Evolutionary conservation across 495 filamentous ascomycete genomes (phyloP).

Genomic region (Melanomma pulvis-pyrius): DNA sequence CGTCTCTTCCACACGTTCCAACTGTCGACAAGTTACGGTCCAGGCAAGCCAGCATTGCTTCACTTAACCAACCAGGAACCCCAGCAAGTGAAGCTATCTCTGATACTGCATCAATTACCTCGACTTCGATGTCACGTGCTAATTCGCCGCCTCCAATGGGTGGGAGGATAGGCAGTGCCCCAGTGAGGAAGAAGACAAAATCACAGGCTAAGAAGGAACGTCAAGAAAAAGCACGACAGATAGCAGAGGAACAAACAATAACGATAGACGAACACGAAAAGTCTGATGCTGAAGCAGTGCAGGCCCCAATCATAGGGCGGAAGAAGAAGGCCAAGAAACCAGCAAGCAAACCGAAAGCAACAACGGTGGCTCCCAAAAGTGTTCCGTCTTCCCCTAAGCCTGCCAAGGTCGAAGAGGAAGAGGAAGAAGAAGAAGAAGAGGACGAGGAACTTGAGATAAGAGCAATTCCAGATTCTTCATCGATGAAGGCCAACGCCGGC

Average conservation of each 20-base stretch:
- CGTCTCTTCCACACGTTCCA: slow-evolving; percentile 41
- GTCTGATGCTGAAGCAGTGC: slow-evolving; percentile 62
- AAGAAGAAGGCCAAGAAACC: slow-evolving; percentile 93
- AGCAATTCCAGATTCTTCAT: neutral
- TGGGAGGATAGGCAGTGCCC: slow-evolving; percentile 71
- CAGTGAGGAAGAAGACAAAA: slow-evolving; percentile 80
- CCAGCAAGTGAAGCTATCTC: slow-evolving; percentile 75
- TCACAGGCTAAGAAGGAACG: slow-evolving; percentile 88
- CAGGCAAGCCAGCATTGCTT: slow-evolving; percentile 62
- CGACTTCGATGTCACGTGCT: slow-evolving; percentile 78
- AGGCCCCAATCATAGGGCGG: slow-evolving; percentile 80
- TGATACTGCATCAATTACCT: slow-evolving; percentile 75
- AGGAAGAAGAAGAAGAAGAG: slow-evolving; percentile 46
- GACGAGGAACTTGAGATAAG: slow-evolving; percentile 40
- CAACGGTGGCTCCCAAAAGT: slow-evolving; percentile 50
- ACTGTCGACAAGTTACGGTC: slow-evolving; percentile 51
- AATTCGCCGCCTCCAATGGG: slow-evolving; percentile 71
- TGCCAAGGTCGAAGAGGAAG: slow-evolving; percentile 43
- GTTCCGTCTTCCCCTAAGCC: slow-evolving; percentile 47
- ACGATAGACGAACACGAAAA: slow-evolving; percentile 60
- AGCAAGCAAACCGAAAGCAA: slow-evolving; percentile 41
- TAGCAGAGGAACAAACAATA: slow-evolving; percentile 63
- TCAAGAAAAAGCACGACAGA: slow-evolving; percentile 61
- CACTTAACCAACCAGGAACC: slow-evolving; percentile 71
- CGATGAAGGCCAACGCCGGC: slow-evolving; percentile 5